Evolutionary conservation across 2,329 filamentous ascomycete species (phyloP).

Genomic region (Penicillium sp.): DNA sequence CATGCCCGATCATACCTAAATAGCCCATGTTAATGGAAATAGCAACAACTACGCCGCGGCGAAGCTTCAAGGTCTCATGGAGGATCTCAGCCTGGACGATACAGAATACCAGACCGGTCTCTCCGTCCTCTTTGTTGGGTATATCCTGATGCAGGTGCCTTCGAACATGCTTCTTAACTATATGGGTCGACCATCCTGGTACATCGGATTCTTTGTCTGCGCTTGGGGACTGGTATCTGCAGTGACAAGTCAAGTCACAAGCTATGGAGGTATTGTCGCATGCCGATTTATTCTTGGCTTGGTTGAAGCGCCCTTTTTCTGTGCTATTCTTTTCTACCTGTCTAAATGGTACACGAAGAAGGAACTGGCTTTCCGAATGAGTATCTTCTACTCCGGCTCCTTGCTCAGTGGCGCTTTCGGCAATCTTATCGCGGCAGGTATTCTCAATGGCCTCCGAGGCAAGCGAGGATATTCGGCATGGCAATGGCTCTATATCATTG

Average conservation of each 20-base stretch:
- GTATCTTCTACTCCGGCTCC: slow-evolving; percentile 53
- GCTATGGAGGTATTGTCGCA: slow-evolving; percentile 44
- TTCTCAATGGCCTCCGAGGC: slow-evolving; percentile 44
- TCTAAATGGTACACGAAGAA: slow-evolving; percentile 56
- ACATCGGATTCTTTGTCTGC: slow-evolving; percentile 46
- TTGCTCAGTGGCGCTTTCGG: slow-evolving; percentile 53
- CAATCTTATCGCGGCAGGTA: slow-evolving; percentile 54
- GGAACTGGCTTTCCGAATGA: slow-evolving; percentile 52
- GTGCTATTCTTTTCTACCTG: slow-evolving; percentile 51
- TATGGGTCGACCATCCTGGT: slow-evolving; percentile 44
- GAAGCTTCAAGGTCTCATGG: slow-evolving; percentile 44
- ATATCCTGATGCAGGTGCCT: slow-evolving; percentile 49
- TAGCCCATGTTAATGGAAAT: background rate
- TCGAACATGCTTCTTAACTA: slow-evolving; percentile 48
- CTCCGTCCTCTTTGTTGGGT: slow-evolving; percentile 46
- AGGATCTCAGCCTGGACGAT: slow-evolving; percentile 37
- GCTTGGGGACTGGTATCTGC: slow-evolving; percentile 50
- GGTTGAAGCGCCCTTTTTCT: slow-evolving; percentile 50
- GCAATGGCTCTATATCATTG: slow-evolving; percentile 47
- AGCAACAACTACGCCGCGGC: slow-evolving; percentile 50
- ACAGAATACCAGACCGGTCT: slow-evolving; percentile 44
- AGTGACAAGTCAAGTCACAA: slow-evolving; percentile 45
- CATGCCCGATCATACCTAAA: background rate
- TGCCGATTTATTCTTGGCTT: slow-evolving; percentile 49
- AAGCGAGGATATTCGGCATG: slow-evolving; percentile 38